Evolutionary conservation across 805 yeast genomes (phyloP).

Genomic region (Candida glaebosa): DNA sequence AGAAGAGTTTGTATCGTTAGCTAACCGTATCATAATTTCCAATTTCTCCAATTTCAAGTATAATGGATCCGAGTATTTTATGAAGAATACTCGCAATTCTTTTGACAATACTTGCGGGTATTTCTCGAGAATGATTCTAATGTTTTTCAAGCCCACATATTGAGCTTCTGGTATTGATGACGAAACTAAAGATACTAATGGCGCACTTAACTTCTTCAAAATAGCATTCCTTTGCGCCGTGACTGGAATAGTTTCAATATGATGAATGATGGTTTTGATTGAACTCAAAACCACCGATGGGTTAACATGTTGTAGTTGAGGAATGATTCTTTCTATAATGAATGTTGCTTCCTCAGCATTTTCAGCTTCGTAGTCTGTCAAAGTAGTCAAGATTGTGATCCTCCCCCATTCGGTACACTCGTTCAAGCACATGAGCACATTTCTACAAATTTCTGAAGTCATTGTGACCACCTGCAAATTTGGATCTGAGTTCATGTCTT

Average conservation of each 20-base stretch:
- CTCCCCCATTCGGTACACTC: slow-evolving; percentile 99
- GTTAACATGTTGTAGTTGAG: slow-evolving; percentile 95
- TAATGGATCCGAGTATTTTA: slow-evolving; percentile 81
- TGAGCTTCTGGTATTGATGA: slow-evolving; percentile 89
- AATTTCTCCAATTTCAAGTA: slow-evolving; percentile 74
- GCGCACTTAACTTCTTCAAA: slow-evolving; percentile 74
- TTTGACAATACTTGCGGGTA: slow-evolving; percentile 75
- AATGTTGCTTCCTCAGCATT: slow-evolving; percentile 69
- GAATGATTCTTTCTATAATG: slow-evolving; percentile 84
- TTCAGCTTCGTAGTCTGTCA: slow-evolving; percentile 64
- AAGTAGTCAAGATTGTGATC: slow-evolving; percentile 78
- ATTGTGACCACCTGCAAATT: slow-evolving; percentile 33
- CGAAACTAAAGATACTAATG: slow-evolving; percentile 81
- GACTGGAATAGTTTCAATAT: slow-evolving; percentile 47
- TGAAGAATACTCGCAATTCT: slow-evolving; percentile 85
- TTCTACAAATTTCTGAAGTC: slow-evolving; percentile 45
- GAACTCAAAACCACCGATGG: slow-evolving; percentile 91
- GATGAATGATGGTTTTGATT: slow-evolving; percentile 74
- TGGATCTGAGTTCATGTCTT: slow-evolving; percentile 57
- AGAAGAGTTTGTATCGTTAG: slow-evolving; percentile 55
- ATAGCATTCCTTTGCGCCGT: slow-evolving; percentile 41
- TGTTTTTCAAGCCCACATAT: slow-evolving; percentile 87
- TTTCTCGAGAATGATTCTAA: slow-evolving; percentile 82
- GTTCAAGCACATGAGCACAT: slow-evolving; percentile 77
- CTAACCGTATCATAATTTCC: slow-evolving; percentile 69